phyloP scores from a whole-genome alignment of 495 filamentous ascomycete genomes.

The Penicillium malachiteum region DNA sequence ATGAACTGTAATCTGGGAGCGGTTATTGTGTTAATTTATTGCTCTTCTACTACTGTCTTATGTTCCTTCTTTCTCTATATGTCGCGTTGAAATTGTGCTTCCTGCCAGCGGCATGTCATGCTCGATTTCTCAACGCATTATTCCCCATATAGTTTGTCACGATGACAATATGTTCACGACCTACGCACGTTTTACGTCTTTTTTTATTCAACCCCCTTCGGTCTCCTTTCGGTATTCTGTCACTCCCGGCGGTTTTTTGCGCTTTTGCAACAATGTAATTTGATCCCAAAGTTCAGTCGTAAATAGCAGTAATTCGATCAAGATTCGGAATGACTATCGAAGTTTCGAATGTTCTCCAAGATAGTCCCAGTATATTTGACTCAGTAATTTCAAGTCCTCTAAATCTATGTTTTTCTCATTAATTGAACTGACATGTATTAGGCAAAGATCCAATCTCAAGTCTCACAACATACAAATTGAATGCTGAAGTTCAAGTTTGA shows the following conservation, averaged over 20 bases:
- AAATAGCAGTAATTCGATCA: too few relatives aligned
- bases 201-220: slow-evolving; percentile 12
- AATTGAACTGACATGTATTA: neutral
- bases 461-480: too few relatives aligned
- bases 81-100: slow-evolving; percentile 6
- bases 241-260: neutral
- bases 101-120: slow-evolving; percentile 14
- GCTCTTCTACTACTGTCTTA: slow-evolving; percentile 8
- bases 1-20: slow-evolving; percentile 53
- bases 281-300: neutral
- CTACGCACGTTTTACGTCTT: slow-evolving; percentile 14
- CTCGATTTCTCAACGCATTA: slow-evolving; percentile 27
- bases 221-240: slow-evolving; percentile 4
- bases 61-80: slow-evolving; percentile 3
- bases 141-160: slow-evolving; percentile 45
- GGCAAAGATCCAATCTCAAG: too few relatives aligned
- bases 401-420: too few relatives aligned
- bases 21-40: slow-evolving; percentile 14
- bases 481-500: too few relatives aligned
- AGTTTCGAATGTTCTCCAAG: too few relatives aligned
- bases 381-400: too few relatives aligned
- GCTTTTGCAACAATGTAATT: slow-evolving; percentile 10
- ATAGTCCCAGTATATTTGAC: too few relatives aligned
- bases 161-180: slow-evolving; percentile 30
- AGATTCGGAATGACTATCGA: too few relatives aligned